Evolutionary conservation across 352 stramenopile genomes (phyloP).

Genomic region (Globisporangium recalcitrans): DNA sequence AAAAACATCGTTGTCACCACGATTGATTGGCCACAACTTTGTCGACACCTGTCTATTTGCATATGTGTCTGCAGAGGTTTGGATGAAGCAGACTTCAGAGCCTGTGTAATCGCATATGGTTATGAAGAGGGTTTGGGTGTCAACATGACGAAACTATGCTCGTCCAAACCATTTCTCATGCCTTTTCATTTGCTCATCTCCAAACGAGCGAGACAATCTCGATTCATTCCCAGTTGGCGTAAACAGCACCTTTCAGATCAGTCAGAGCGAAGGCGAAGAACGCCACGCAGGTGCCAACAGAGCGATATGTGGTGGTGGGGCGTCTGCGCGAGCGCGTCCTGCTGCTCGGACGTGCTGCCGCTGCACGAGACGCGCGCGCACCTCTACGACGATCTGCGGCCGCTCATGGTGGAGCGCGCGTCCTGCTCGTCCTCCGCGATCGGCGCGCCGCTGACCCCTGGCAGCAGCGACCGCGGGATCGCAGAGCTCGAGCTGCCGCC

Average conservation of each 20-base stretch:
- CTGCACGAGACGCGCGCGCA: slow-evolving; percentile 20
- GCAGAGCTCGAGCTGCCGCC: neutral
- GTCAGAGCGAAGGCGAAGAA: neutral
- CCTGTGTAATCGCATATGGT: neutral
- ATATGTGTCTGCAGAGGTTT: too few relatives aligned
- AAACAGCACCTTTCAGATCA: neutral
- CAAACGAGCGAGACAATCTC: neutral
- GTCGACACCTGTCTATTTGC: too few relatives aligned
- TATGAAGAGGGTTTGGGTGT: neutral
- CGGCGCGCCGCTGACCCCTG: neutral
- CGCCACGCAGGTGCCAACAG: too few relatives aligned
- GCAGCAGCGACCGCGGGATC: neutral
- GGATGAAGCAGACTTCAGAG: too few relatives aligned
- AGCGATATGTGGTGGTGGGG: slow-evolving; percentile 62
- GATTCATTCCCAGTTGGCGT: neutral
- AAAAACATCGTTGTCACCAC: too few relatives aligned
- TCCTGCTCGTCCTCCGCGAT: slow-evolving; percentile 7
- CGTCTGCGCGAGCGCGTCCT: slow-evolving; percentile 44
- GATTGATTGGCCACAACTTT: too few relatives aligned
- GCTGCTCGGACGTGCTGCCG: slow-evolving; percentile 37
- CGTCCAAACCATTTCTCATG: too few relatives aligned
- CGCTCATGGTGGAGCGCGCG: slow-evolving; percentile 24
- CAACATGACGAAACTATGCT: neutral
- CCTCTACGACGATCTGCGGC: slow-evolving; percentile 50
- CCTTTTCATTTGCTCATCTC: neutral